phyloP scores from a whole-genome alignment of 2,329 filamentous ascomycete genomes.

The Cladosporium phlei region DNA sequence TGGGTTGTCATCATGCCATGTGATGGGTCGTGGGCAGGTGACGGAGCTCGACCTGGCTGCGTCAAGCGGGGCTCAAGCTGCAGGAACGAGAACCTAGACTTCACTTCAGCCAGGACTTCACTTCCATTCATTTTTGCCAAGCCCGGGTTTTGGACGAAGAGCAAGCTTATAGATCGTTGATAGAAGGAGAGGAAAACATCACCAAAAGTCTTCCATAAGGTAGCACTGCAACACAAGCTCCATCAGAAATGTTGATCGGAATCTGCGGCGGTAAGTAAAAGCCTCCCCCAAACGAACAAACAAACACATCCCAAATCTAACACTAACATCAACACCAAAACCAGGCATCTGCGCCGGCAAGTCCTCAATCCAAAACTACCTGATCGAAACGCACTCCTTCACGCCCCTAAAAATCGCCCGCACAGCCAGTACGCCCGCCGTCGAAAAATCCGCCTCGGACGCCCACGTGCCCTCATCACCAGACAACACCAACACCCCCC shows the following conservation, averaged over 20 bases:
- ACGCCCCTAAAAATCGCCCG: constrained; percentile 60
- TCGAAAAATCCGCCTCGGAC: constrained; percentile 41
- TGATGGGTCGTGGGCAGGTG: no score
- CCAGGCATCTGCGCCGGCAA: constrained; percentile 96
- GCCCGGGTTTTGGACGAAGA: no score
- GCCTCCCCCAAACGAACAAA: background rate
- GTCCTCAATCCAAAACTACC: constrained; percentile 79
- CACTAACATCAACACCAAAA: no score
- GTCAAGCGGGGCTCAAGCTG: background rate
- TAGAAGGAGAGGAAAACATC: no score
- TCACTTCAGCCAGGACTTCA: background rate
- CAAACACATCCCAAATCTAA: constrained; percentile 4
- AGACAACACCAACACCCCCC: constrained; percentile 4
- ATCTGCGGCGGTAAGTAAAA: constrained; percentile 62
- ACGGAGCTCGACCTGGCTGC: constrained; percentile 1
- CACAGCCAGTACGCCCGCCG: constrained; percentile 33
- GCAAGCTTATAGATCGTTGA: no score
- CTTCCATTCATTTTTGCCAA: constrained; percentile 4
- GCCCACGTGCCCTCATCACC: constrained; percentile 29
- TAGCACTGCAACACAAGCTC: no score
- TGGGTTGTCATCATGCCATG: background rate
- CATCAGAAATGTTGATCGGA: constrained; percentile 80
- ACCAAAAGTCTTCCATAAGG: no score
- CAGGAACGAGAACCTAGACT: background rate
- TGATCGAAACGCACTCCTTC: constrained; percentile 80